These are phyloP conservation scores for Polytrichum formosum DNA, from an alignment of 225 moss, liverwort and hornwort species.

Conservation along the genomic window DNA sequence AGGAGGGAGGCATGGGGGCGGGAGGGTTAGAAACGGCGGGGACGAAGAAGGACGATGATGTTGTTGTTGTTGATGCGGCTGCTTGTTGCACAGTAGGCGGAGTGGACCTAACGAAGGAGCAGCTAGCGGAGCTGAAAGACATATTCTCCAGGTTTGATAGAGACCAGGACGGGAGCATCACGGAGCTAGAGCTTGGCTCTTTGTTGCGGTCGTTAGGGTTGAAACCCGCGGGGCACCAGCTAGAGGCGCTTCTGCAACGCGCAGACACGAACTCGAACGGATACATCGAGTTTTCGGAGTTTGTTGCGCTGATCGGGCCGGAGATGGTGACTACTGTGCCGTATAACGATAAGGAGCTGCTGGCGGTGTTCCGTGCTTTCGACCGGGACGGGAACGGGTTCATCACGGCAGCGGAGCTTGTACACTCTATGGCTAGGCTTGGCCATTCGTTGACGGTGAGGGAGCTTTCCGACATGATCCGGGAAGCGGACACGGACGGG, in stretches of 20 bases:
- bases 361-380: constrained; percentile 68
- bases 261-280: constrained; percentile 71
- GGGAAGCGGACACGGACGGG: constrained; percentile 77
- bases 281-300: constrained; percentile 73
- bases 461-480: constrained; percentile 78
- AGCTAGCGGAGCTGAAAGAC: constrained; percentile 68
- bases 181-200: constrained; percentile 68
- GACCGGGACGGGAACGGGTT: constrained; percentile 86
- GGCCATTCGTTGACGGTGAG: constrained; percentile 69
- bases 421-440: constrained; percentile 78
- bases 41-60: constrained; percentile 9
- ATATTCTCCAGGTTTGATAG: constrained; percentile 72
- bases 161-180: constrained; percentile 75
- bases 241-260: constrained; percentile 57
- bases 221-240: constrained; percentile 49
- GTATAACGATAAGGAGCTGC: constrained; percentile 67
- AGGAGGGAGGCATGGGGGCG: background rate
- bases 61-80: background rate
- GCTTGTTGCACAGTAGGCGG: constrained; percentile 9
- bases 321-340: constrained; percentile 52
- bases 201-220: constrained; percentile 64
- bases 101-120: constrained; percentile 58
- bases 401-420: constrained; percentile 75
- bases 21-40: constrained; percentile 11
- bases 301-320: constrained; percentile 63